Evolutionary conservation across 176 grass and related monocot species (phyloP).

Genomic region (Musa itinerans): DNA sequence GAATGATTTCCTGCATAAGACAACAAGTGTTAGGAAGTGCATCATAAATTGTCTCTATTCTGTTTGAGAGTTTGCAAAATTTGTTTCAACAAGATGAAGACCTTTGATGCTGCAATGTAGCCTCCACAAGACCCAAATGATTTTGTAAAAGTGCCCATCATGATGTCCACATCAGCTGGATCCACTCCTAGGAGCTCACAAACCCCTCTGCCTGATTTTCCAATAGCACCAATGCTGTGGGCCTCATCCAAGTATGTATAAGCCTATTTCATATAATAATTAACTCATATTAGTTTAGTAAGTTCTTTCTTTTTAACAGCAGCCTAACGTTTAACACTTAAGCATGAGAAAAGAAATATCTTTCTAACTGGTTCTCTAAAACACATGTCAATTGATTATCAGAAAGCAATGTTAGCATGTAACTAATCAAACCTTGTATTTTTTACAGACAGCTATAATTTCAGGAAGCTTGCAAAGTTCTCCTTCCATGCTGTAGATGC

Average conservation of each 20-base stretch:
- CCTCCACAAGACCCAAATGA: constrained; percentile 91
- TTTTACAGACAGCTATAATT: constrained; percentile 84
- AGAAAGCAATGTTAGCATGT: background rate
- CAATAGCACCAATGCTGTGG: constrained; percentile 92
- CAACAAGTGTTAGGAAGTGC: background rate
- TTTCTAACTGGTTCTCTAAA: background rate
- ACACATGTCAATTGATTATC: background rate
- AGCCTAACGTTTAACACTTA: background rate
- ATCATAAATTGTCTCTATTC: constrained; percentile 14
- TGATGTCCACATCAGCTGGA: constrained; percentile 81
- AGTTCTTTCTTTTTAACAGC: background rate
- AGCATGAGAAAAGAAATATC: too few relatives aligned
- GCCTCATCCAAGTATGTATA: constrained; percentile 95
- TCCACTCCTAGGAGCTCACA: constrained; percentile 86
- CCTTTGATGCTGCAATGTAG: constrained; percentile 87
- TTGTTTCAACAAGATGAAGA: constrained; percentile 19
- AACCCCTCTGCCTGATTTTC: constrained; percentile 73
- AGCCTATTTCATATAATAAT: constrained; percentile 36
- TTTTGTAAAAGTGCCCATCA: constrained; percentile 99
- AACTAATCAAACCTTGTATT: constrained; percentile 63
- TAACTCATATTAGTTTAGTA: constrained; percentile 1
- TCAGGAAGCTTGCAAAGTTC: constrained; percentile 85
- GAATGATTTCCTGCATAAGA: constrained; percentile 72
- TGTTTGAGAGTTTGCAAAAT: background rate
- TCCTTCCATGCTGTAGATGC: constrained; percentile 98